These are phyloP conservation scores for Cocos nucifera DNA, from an alignment of 176 grass and related monocot species.

Conservation along the genomic window DNA sequence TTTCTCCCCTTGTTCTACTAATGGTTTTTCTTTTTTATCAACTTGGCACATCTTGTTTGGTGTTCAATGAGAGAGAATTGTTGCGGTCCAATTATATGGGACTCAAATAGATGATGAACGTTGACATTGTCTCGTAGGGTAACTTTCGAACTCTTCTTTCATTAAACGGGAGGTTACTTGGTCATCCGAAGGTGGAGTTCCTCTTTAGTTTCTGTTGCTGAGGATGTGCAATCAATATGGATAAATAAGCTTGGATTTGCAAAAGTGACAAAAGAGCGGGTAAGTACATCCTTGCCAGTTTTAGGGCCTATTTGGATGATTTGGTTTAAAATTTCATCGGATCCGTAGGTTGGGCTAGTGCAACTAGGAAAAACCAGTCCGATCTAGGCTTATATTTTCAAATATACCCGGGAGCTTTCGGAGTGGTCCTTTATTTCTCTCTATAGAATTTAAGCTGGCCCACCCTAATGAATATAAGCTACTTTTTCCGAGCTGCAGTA, in stretches of 20 bases:
- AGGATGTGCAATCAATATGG: conserved; percentile 58
- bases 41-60: not conserved
- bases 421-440: no score
- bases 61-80: not conserved
- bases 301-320: not conserved
- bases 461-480: no score
- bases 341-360: no score
- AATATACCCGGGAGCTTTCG: no score
- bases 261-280: conserved; percentile 48
- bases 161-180: conserved; percentile 39
- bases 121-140: conserved; percentile 30
- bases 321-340: no score
- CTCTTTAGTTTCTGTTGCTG: conserved; percentile 38
- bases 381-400: no score
- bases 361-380: no score
- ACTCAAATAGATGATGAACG: no score
- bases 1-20: not conserved
- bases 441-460: no score
- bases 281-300: conserved; percentile 8
- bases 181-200: conserved; percentile 28
- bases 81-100: not conserved
- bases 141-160: conserved; percentile 50
- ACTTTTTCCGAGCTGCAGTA: no score
- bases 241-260: conserved; percentile 68
- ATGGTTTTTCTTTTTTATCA: not conserved